Evolutionary conservation across 352 stramenopile species (phyloP), one percentile per base, ranked within the genome.

Genomic region (Phytopythium ostracodes): DNA sequence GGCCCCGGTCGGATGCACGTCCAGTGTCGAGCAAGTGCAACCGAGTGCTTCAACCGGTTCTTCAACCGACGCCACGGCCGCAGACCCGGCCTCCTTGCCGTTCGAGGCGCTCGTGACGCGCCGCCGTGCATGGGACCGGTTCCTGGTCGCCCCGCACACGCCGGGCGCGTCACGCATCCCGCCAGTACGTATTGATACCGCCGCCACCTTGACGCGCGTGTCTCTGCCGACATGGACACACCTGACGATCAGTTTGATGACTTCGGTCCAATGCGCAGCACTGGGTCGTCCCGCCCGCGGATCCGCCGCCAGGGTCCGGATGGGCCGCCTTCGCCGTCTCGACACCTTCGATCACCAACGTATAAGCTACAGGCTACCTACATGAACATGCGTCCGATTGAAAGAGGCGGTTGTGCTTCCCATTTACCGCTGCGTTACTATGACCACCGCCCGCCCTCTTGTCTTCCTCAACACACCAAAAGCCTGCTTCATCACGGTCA

Each of bases 81-180:
- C 72, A 46, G 29, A 33, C 7, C 67, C 70, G 35, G 58, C 68
- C 29, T 66, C 63, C 2, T 63, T 75, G 49, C 70, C 60, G 10
- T 61, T 81, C 40, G 59, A 70, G n/a, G 11, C 40, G n/a, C 70
- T 81, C 36, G 71, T 81, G 43, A 38, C 65, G 27, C 46, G 72
- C 11, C 67, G 70, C 63, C 70, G 73, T 63, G 67, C 62, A 44
- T 81, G 73, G 73, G 73, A 81, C 56, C 25, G 56, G 17, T 70
- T 72, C 54, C 64, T 77, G 54, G 70, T 75, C 44, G 59, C 47
- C 12, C 62, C 63, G 9, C 54, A 40, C 29, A 78, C 71, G 31
- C 61, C 31, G 42, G 70, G 70, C 49, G 68, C 70, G 49, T 78
- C 67, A 4, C 59, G 56, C 9, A 81, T 81, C 51, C 73, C 71